Evolutionary conservation across 768 basidiomycete genomes (phyloP).

Genomic region (Mycena amicta): DNA sequence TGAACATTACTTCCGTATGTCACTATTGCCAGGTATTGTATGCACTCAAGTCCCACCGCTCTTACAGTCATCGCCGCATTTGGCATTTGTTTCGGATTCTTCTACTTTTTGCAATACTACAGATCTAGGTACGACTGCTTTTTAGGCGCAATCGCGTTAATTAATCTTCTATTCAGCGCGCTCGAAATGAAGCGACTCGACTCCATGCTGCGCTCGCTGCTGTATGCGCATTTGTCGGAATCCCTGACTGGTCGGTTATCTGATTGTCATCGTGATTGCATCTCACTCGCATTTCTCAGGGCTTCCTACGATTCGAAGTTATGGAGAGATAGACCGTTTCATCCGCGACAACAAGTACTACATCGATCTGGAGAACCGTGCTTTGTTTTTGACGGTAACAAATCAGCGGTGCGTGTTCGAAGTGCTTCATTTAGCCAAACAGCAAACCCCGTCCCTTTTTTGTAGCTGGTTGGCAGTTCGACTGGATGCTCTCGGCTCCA

Average conservation of each 20-base stretch:
- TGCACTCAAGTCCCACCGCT: background rate
- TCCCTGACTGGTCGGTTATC: constrained; percentile 55
- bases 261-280: background rate
- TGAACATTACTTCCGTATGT: constrained; percentile 61
- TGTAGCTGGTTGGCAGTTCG: constrained; percentile 70
- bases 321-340: constrained; percentile 65
- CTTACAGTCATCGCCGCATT: constrained; percentile 54
- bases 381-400: constrained; percentile 63
- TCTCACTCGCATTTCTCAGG: constrained; percentile 32
- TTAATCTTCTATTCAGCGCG: no score
- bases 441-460: background rate
- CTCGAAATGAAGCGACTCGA: constrained; percentile 65
- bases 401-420: constrained; percentile 52
- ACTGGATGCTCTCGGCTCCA: constrained; percentile 68
- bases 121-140: no score
- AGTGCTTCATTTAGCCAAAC: background rate
- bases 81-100: constrained; percentile 63
- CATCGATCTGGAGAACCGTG: constrained; percentile 76
- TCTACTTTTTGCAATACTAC: constrained; percentile 69
- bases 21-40: background rate
- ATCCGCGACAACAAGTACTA: constrained; percentile 63
- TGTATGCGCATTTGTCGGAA: constrained; percentile 81
- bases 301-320: constrained; percentile 71
- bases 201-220: constrained; percentile 68
- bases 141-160: no score